Evolutionary conservation across 805 yeast genomes (phyloP).

Genomic region (Kodamaea laetipori): DNA sequence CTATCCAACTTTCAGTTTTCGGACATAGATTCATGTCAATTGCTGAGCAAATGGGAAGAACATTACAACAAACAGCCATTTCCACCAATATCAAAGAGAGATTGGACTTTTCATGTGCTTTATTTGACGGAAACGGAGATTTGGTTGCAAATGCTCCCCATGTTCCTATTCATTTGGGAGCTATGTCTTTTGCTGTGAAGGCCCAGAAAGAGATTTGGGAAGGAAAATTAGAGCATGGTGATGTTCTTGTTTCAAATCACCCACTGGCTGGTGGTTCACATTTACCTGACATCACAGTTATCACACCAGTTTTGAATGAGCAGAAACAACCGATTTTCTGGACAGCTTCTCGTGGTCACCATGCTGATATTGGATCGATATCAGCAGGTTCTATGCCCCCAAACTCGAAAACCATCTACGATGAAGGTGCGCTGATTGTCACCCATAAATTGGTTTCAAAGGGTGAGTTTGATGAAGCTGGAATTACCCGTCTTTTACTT

Average conservation of each 20-base stretch:
- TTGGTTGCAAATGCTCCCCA: constrained; percentile 51
- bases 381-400: constrained; percentile 96
- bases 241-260: constrained; percentile 46
- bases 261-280: constrained; percentile 48
- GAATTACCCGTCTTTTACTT: constrained; percentile 60
- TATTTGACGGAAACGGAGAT: constrained; percentile 44
- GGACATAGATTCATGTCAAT: constrained; percentile 58
- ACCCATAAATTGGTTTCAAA: constrained; percentile 69
- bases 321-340: constrained; percentile 66
- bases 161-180: constrained; percentile 49
- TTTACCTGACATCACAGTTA: constrained; percentile 70
- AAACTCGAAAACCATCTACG: constrained; percentile 76
- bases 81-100: constrained; percentile 49
- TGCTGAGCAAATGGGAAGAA: constrained; percentile 57
- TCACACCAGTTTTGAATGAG: constrained; percentile 76
- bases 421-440: constrained; percentile 88
- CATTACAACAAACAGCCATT: constrained; percentile 47
- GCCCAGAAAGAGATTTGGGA: constrained; percentile 43
- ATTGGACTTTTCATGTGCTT: constrained; percentile 48
- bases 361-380: constrained; percentile 92
- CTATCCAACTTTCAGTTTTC: constrained; percentile 42
- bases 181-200: constrained; percentile 50
- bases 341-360: constrained; percentile 94
- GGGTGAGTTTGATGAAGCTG: constrained; percentile 75
- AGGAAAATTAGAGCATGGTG: constrained; percentile 43